Conservation (phyloP, 352 stramenopile genomes). For the Pelagophyceae sp. region DNA sequence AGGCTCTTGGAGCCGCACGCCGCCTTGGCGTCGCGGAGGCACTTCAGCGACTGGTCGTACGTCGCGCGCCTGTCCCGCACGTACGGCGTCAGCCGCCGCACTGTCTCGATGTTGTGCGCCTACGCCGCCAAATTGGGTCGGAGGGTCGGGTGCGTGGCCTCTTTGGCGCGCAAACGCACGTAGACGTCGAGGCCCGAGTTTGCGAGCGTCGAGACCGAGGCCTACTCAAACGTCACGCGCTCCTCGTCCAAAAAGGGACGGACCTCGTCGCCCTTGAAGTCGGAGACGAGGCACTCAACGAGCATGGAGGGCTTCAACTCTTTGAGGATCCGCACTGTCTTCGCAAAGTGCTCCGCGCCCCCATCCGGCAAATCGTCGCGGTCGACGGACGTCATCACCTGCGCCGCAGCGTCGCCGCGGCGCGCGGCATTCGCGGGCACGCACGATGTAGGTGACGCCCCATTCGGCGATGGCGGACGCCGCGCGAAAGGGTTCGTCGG, state of each 20-base stretch:
- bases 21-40: conserved; percentile 88
- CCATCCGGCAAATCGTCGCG: conserved; percentile 91
- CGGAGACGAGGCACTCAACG: conserved; percentile 95
- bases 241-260: too few species aligned
- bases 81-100: conserved; percentile 77
- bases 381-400: conserved; percentile 97
- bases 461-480: conserved; percentile 87
- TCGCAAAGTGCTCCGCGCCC: conserved; percentile 88
- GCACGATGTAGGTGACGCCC: conserved; percentile 98
- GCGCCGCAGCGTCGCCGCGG: too few species aligned
- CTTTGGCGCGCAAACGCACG: too few species aligned
- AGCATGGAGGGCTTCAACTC: conserved; percentile 80
- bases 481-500: conserved; percentile 65
- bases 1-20: conserved; percentile 35
- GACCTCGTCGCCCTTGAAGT: conserved; percentile 89
- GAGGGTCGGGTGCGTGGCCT: too few species aligned
- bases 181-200: conserved; percentile 95
- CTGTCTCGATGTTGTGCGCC: conserved; percentile 99
- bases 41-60: conserved; percentile 90
- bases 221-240: too few species aligned
- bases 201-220: conserved; percentile 80
- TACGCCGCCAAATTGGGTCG: too few species aligned
- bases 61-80: conserved; percentile 73
- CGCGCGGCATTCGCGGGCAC: too few species aligned
- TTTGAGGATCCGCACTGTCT: conserved; percentile 78